These are phyloP conservation scores for Nematodospora valgi DNA, from an alignment of 805 yeast genomes.

Conservation along the genomic window DNA sequence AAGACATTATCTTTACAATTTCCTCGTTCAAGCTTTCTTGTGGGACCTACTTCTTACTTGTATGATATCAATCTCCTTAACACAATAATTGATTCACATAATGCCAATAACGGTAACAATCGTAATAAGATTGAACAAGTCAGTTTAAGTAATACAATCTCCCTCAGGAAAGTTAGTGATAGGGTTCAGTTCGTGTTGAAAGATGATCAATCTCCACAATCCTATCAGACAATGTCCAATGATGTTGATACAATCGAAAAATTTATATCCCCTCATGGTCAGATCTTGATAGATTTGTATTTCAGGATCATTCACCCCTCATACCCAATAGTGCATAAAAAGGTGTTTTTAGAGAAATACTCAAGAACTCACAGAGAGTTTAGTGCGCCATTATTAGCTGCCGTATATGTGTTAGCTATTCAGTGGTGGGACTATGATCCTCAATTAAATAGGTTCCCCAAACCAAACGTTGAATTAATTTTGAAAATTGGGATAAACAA, in stretches of 20 bases:
- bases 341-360: conserved; percentile 88
- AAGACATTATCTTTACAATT: conserved; percentile 75
- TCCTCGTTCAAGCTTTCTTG: conserved; percentile 84
- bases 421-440: conserved; percentile 96
- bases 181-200: conserved; percentile 72
- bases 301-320: conserved; percentile 87
- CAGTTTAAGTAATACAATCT: conserved; percentile 60
- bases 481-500: conserved; percentile 55
- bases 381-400: conserved; percentile 86
- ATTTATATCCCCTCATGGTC: conserved; percentile 90
- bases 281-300: conserved; percentile 71
- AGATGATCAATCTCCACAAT: conserved; percentile 74
- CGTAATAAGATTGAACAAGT: conserved; percentile 67
- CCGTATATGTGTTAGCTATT: conserved; percentile 82
- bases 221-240: conserved; percentile 64
- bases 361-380: conserved; percentile 87
- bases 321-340: conserved; percentile 86
- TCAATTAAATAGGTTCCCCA: conserved; percentile 66
- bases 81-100: conserved; percentile 44
- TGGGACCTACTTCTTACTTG: conserved; percentile 79
- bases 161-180: conserved; percentile 76
- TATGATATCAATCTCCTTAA: conserved; percentile 72
- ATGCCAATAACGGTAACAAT: conserved; percentile 22
- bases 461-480: conserved; percentile 64
- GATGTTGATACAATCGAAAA: conserved; percentile 83